Evolutionary conservation across 768 basidiomycete genomes (phyloP), one percentile per base, ranked within the genome.

Genomic region (Flagelloscypha sp.): DNA sequence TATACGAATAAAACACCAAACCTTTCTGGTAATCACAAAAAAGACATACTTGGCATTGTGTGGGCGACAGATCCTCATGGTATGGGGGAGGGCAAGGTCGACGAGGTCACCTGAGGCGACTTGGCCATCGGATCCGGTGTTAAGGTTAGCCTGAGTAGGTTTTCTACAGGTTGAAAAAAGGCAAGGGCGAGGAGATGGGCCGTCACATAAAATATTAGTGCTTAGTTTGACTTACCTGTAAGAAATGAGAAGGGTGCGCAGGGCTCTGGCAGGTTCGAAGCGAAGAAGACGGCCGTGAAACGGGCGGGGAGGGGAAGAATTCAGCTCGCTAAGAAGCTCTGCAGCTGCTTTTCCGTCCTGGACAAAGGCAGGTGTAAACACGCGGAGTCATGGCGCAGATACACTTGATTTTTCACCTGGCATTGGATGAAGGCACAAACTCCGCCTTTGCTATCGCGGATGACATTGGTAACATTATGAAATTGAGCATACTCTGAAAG

Each of bases 391-490:
- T n/a, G n/a, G n/a, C n/a, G n/a, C n/a, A n/a, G n/a, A n/a, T n/a
- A n/a, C n/a, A n/a, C n/a, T n/a, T n/a, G n/a, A n/a, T n/a, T n/a
- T n/a, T 65, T 28, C 48, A 85, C 86, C 66, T 84, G 72, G 66
- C 84, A 87, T 57, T 88, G 86, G 16, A 86, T 78, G 53, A 89
- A 89, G 38, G 85, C 86, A 50, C 85, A 88, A 29, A 82, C 73
- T 10, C 83, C 79, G 24, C 82, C 82, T 53, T 78, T 81, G 38
- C 70, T 72, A 54, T 86, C 82, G 37, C 77, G 77, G 27, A 86
- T 72, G 35, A 86, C 76, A 39, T 73, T 74, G 50, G 74, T 75
- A 54, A 87, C 68, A 32, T 70, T 71, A 53, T 74, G 79, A 45
- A 85, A 62, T 41, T 77, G 72, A 0, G 72, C 63, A 50, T 82